These are phyloP conservation scores for Diaporthe velutina DNA, from an alignment of 2,329 filamentous ascomycete genomes.

Conservation along the genomic window DNA sequence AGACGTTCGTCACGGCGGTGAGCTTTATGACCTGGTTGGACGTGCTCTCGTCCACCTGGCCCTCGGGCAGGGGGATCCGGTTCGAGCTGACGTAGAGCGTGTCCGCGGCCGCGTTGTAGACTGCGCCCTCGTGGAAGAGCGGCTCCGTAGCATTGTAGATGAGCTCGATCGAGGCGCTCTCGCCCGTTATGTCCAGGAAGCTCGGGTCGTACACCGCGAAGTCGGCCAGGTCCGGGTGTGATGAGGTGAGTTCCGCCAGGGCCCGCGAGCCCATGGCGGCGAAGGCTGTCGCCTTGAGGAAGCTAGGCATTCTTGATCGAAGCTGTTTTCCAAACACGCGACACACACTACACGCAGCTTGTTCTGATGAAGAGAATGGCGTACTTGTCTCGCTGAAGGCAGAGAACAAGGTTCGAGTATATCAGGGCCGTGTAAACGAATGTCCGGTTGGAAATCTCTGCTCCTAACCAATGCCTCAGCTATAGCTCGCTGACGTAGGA, in stretches of 20 bases:
- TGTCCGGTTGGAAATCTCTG: not conserved
- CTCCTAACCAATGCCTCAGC: not conserved
- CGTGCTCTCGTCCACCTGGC: conserved; percentile 35
- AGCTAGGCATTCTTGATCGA: not conserved
- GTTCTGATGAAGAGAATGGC: not conserved
- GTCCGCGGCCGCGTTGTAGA: conserved; percentile 33
- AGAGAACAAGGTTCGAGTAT: conserved; percentile 2
- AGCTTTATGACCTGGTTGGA: conserved; percentile 37
- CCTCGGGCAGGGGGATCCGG: conserved; percentile 36
- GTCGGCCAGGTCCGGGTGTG: conserved; percentile 37
- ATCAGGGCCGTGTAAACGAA: not conserved
- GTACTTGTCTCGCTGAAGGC: conserved; percentile 5
- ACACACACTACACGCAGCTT: not conserved
- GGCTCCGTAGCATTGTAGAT: conserved; percentile 37
- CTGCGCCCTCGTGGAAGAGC: conserved; percentile 38
- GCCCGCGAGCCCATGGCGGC: conserved; percentile 23
- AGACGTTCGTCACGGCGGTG: conserved; percentile 33
- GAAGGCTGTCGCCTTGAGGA: conserved; percentile 7
- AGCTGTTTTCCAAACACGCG: not conserved
- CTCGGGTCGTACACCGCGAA: conserved; percentile 31
- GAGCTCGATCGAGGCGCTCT: conserved; percentile 37
- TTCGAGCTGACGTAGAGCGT: conserved; percentile 38
- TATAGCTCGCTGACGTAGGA: not conserved
- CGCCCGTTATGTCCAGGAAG: conserved; percentile 34
- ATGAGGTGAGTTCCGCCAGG: conserved; percentile 11